Evolutionary conservation across 2,329 filamentous ascomycete genomes (phyloP), one percentile per base, ranked within the genome.

Genomic region (Dothideomycetidae sp.): DNA sequence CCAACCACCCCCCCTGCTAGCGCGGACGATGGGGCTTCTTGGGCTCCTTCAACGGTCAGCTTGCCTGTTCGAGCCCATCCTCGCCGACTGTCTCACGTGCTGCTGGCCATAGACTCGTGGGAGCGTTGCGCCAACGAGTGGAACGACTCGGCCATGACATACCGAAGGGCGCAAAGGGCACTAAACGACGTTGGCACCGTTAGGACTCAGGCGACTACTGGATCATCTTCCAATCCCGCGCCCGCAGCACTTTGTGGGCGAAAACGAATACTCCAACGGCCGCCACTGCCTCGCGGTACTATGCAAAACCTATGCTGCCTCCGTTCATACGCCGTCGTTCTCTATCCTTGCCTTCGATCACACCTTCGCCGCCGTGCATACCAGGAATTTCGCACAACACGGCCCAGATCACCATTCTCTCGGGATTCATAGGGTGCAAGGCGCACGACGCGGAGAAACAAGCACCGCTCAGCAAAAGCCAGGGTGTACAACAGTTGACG

Each of bases 171-270:
- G n/a, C n/a, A n/a, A n/a, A n/a, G 21, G 7, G 21, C 21, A 26
- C 21, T 26, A 26, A 38, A 33, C 36, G 36, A 38, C 36, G 31
- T 17, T n/a, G 31, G 57, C 42, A 55, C 58, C 1, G 45, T 57
- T 10, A 26, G 21, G n/a, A 26, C 21, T 26, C 21, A 26, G 21
- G 21, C 21, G 21, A 26, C 21, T 26, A 26, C 21, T 26, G 21
- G 21, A 26, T 26, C 21, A 26, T 26, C 21, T 26, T 26, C 21
- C 21, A 26, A 7, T 26, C 21, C 21, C 21, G 21, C 21, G n/a
- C 21, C 21, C 21, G n/a, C n/a, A 26, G 21, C 7, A 26, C 21
- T 7, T 7, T 7, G n/a, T 26, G 21, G 21, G 21, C 7, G 21
- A 26, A 26, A 26, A 26, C 21, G 21, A 7, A 26, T n/a, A 7